These are phyloP conservation scores for Ramalina peruviana DNA, from an alignment of 495 filamentous ascomycete species.

Conservation along the genomic window DNA sequence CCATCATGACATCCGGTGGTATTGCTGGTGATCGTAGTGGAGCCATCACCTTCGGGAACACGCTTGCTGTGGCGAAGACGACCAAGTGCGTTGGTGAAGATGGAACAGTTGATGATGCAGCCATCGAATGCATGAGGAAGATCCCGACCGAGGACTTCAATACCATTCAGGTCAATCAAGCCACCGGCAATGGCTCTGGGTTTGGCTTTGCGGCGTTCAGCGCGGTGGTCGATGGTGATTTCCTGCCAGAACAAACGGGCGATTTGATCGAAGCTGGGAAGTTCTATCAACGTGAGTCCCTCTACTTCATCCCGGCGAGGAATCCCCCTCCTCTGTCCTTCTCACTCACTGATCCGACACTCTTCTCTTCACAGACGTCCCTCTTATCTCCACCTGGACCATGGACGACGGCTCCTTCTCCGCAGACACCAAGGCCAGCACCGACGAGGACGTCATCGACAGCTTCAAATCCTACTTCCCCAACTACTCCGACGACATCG, in stretches of 20 bases:
- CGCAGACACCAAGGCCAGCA: background rate
- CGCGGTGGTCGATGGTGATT: background rate
- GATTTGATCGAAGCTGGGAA: background rate
- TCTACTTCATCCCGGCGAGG: background rate
- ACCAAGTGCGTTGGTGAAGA: background rate
- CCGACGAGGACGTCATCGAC: background rate
- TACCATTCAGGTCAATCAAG: background rate
- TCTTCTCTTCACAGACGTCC: background rate
- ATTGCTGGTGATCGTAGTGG: background rate
- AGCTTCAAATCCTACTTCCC: background rate
- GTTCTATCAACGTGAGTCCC: background rate
- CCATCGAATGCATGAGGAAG: background rate
- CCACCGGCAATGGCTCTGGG: background rate
- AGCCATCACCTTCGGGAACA: background rate
- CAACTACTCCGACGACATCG: background rate
- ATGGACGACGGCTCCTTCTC: background rate
- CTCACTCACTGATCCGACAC: background rate
- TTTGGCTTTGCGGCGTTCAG: background rate
- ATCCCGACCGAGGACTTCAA: background rate
- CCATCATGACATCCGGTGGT: background rate
- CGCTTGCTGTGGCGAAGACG: background rate
- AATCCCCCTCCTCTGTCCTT: too few relatives aligned
- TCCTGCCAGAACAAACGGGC: background rate
- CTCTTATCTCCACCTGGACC: background rate
- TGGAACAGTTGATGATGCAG: background rate